These are phyloP conservation scores for Dipteronia dyeriana DNA, from an alignment of 345 rosid genomes.

Conservation along the genomic window DNA sequence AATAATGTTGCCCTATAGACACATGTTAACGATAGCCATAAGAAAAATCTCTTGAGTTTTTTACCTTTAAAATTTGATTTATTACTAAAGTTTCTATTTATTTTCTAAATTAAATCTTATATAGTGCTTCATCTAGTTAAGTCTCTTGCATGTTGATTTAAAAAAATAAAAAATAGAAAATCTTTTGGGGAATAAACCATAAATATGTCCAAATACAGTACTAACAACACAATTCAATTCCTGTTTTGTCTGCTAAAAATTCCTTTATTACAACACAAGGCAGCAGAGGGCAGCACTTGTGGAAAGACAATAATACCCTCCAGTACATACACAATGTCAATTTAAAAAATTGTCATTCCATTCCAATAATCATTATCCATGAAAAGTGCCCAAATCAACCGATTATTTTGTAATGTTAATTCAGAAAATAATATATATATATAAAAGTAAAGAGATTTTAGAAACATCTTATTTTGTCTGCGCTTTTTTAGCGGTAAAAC, in stretches of 20 bases:
- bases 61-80: too few relatives aligned
- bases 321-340: not conserved
- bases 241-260: constrained; percentile 5
- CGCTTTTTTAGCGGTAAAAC: constrained; percentile 5
- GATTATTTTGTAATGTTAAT: not conserved
- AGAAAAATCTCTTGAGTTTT: too few relatives aligned
- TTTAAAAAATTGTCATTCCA: not conserved
- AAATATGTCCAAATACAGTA: constrained; percentile 2
- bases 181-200: not conserved
- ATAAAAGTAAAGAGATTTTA: not conserved
- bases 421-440: not conserved
- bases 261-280: constrained; percentile 26
- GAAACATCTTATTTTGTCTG: not conserved
- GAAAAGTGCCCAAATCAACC: not conserved
- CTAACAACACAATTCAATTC: not conserved
- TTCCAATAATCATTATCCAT: not conserved
- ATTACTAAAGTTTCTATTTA: too few relatives aligned
- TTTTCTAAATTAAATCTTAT: too few relatives aligned
- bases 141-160: too few relatives aligned
- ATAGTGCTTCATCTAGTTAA: too few relatives aligned
- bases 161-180: too few relatives aligned
- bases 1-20: too few relatives aligned
- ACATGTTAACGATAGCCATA: too few relatives aligned
- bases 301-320: not conserved
- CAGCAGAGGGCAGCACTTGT: not conserved